Evolutionary conservation across 306 rosid genomes (phyloP).

Genomic region (Erythrophleum fordii): DNA sequence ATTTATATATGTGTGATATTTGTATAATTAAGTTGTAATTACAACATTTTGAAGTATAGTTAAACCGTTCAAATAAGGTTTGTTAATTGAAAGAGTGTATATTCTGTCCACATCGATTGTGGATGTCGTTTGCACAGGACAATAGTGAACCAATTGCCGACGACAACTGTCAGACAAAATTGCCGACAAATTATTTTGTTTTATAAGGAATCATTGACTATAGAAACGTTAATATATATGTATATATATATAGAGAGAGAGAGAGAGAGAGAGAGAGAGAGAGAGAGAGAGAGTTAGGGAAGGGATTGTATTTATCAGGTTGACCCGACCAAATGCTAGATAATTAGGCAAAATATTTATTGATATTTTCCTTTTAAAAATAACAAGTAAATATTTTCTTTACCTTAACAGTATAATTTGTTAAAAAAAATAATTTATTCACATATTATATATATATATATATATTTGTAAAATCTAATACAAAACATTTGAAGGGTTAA

Average conservation of each 20-base stretch:
- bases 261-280: too few species aligned
- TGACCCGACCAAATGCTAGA: not conserved
- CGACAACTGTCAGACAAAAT: not conserved
- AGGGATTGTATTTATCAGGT: not conserved
- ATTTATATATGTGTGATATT: too few species aligned
- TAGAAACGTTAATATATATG: not conserved
- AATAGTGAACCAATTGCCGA: not conserved
- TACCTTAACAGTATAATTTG: not conserved
- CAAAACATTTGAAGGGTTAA: too few species aligned
- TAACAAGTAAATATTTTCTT: not conserved
- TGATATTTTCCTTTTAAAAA: not conserved
- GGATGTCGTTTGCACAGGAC: not conserved
- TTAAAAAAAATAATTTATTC: too few species aligned
- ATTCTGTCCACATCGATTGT: not conserved
- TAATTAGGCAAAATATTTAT: not conserved
- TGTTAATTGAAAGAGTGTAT: too few species aligned
- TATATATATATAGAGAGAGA: too few species aligned
- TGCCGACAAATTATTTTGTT: not conserved
- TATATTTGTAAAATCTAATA: too few species aligned
- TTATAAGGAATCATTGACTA: not conserved
- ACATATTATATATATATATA: too few species aligned
- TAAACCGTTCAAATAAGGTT: too few species aligned
- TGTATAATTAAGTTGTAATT: too few species aligned
- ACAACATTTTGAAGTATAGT: too few species aligned
- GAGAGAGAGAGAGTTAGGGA: too few species aligned